Percentiles rank a stretch among this genome's conserved stretches.
phyloP scores from a whole-genome alignment of 208 protist species.

The Trypanosoma vivax region DNA sequence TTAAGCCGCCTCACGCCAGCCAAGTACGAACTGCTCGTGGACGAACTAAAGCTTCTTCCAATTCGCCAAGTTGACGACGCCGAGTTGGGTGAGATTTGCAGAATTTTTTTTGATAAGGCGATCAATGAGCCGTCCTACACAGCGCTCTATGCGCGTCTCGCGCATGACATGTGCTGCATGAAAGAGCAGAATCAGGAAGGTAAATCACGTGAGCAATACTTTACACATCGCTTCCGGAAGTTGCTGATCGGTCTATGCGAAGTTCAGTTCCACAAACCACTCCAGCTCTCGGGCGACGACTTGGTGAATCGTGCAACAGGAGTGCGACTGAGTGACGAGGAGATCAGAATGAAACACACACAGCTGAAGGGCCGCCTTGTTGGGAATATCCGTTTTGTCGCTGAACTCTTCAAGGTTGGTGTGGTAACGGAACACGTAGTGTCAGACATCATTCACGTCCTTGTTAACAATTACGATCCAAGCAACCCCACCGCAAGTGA shows the following conservation, averaged over 20 bases:
- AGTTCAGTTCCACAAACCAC: constrained; percentile 56
- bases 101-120: constrained; percentile 84
- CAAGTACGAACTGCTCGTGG: constrained; percentile 68
- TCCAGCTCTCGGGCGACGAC: constrained; percentile 64
- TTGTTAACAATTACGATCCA: constrained; percentile 53
- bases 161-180: constrained; percentile 54
- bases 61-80: constrained; percentile 67
- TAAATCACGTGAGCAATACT: constrained; percentile 44
- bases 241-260: constrained; percentile 57
- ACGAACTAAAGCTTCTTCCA: constrained; percentile 72
- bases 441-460: constrained; percentile 50
- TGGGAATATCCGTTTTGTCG: constrained; percentile 83
- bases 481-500: constrained; percentile 35
- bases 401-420: constrained; percentile 71
- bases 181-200: constrained; percentile 43
- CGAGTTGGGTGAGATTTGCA: constrained; percentile 77
- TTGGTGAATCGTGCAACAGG: constrained; percentile 65
- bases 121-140: constrained; percentile 78
- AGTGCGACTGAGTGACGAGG: constrained; percentile 48
- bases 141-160: constrained; percentile 66
- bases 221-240: constrained; percentile 57
- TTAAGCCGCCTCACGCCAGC: constrained; percentile 75
- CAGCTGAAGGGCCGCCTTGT: constrained; percentile 70
- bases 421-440: constrained; percentile 60
- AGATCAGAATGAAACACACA: constrained; percentile 57